Evolutionary conservation across 2,329 filamentous ascomycete species (phyloP).

Genomic region (Neoascochyta sp.): DNA sequence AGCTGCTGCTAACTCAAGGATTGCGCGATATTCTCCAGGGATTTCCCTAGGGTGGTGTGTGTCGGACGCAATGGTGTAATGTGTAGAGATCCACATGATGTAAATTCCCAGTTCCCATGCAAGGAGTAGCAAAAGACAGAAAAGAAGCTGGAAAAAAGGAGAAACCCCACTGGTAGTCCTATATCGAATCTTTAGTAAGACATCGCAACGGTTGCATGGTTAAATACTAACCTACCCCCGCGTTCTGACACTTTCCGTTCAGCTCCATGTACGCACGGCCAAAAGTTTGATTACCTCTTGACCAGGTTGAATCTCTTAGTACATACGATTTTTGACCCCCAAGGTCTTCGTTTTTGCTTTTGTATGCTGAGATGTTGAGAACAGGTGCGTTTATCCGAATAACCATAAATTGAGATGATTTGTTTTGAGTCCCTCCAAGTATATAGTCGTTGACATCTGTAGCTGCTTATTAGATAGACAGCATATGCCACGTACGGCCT

Average conservation of each 20-base stretch:
- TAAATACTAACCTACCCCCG: background rate
- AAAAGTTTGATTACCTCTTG: conserved; percentile 1
- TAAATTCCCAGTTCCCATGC: conserved; percentile 13
- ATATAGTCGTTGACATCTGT: conserved; percentile 1
- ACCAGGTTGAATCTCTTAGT: background rate
- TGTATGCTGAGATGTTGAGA: conserved; percentile 4
- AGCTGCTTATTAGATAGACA: background rate
- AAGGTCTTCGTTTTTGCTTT: background rate
- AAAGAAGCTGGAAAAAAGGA: conserved; percentile 16
- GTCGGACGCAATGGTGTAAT: conserved; percentile 3
- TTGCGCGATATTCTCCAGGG: conserved; percentile 13
- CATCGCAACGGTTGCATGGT: background rate
- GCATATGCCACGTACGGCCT: background rate
- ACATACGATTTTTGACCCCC: background rate
- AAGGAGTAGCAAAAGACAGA: conserved; percentile 8
- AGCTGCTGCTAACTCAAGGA: conserved; percentile 14
- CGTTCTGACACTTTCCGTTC: conserved; percentile 1
- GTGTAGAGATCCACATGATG: conserved; percentile 7
- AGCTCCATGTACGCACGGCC: background rate
- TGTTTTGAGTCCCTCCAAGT: conserved; percentile 1
- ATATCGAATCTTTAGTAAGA: background rate
- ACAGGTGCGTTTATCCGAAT: conserved; percentile 1
- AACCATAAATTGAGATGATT: conserved; percentile 1
- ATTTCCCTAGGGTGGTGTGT: conserved; percentile 1
- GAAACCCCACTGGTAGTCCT: conserved; percentile 22